Evolutionary conservation across 306 rosid genomes (phyloP).

Genomic region (Fagus crenata): DNA sequence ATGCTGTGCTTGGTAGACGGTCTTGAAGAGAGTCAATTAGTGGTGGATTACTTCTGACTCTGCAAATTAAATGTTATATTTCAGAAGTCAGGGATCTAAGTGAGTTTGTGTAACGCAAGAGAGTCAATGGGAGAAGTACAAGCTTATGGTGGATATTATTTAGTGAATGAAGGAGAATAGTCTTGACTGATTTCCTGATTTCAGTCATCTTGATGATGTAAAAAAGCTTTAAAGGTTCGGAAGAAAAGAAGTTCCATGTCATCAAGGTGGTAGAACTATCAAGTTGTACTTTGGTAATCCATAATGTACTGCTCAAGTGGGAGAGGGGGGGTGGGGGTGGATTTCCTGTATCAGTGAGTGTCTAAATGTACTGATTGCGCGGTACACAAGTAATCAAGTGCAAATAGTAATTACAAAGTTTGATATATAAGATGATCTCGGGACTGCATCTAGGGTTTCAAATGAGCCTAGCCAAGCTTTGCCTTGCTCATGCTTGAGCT

Average conservation of each 20-base stretch:
- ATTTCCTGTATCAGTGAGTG: background rate
- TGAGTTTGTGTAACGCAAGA: background rate
- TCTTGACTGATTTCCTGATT: background rate
- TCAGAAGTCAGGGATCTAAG: background rate
- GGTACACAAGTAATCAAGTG: background rate
- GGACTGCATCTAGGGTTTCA: too few species aligned
- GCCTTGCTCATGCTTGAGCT: too few species aligned
- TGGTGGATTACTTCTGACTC: background rate
- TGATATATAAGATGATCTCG: background rate
- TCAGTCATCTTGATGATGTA: conserved; percentile 1
- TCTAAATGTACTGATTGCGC: background rate
- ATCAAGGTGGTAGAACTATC: background rate
- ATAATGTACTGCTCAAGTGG: background rate
- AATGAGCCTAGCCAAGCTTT: too few species aligned
- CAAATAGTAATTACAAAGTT: background rate
- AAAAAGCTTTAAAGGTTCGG: background rate
- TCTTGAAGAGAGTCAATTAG: background rate
- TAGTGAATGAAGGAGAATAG: background rate
- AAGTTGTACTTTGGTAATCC: background rate
- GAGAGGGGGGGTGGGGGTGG: too few species aligned
- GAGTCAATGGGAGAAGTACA: background rate
- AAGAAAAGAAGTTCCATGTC: background rate
- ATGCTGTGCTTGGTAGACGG: background rate
- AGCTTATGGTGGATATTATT: background rate
- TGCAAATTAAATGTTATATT: background rate